These are phyloP conservation scores for Trichoderma atroviride DNA, from an alignment of 2,329 filamentous ascomycete genomes.

Conservation along the genomic window DNA sequence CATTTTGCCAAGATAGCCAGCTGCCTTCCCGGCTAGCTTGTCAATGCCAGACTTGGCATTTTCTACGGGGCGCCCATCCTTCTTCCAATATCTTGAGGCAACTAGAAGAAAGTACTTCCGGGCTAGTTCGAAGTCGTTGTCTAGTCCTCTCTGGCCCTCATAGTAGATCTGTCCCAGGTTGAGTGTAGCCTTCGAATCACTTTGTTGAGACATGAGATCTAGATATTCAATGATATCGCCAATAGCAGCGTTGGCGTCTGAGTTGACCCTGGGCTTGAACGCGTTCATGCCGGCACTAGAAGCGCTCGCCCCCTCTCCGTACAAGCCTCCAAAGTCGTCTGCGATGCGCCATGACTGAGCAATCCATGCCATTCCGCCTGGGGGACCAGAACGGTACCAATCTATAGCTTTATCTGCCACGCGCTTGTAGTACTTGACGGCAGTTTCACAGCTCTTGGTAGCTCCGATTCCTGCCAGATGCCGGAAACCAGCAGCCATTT, in stretches of 20 bases:
- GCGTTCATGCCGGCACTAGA: conserved; percentile 85
- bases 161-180: conserved; percentile 86
- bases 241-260: conserved; percentile 81
- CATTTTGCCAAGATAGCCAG: conserved; percentile 86
- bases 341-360: conserved; percentile 82
- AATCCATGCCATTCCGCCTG: conserved; percentile 78
- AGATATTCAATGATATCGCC: conserved; percentile 95
- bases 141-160: conserved; percentile 76
- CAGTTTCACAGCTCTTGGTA: conserved; percentile 80
- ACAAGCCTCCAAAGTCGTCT: conserved; percentile 88
- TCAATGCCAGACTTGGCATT: conserved; percentile 72
- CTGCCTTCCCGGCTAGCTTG: conserved; percentile 78
- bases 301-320: conserved; percentile 91
- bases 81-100: conserved; percentile 77
- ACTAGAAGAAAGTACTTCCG: conserved; percentile 81
- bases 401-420: conserved; percentile 91
- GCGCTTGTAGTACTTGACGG: conserved; percentile 85
- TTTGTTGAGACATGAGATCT: conserved; percentile 86
- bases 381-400: conserved; percentile 87
- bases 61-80: conserved; percentile 73
- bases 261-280: conserved; percentile 69
- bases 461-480: conserved; percentile 85
- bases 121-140: conserved; percentile 71
- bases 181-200: conserved; percentile 84
- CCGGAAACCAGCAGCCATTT: conserved; percentile 92